Evolutionary conservation across 2,329 filamentous ascomycete genomes (phyloP), one percentile per base, ranked within the genome.

Genomic region (Cadophora sp.): DNA sequence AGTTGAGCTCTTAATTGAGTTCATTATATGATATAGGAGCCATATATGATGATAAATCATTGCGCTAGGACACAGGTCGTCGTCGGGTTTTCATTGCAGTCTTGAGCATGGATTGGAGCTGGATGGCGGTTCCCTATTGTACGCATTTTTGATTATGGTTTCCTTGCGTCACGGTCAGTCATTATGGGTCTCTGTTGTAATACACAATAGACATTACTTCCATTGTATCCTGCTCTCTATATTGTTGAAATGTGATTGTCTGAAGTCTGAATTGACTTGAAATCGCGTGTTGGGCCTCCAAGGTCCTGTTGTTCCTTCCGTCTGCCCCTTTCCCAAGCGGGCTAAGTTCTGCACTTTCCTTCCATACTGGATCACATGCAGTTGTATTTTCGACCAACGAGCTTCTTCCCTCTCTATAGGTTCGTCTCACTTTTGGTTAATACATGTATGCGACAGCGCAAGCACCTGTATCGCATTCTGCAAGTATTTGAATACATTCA

Each of bases 1-100:
- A 89, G 77, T 62, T 77, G 53, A 73, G 71, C 71, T 73, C 72
- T 68, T 76, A 75, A 69, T 64, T 65, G 65, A 69, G 59, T 61
- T 66, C 62, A 27, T 61, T 59, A 37, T 14, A 63, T 65, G 46
- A 71, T 70, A 65, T 69, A 27, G 62, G 46, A 40, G 55, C 65
- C 53, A 72, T 73, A 60, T 71, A 69, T 31, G 53, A 69, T 67
- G 65, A 68, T 73, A 69, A 64, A 69, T 67, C 69, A 70, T 71
- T 67, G 50, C 68, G 37, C 56, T 31, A 65, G 72, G 66, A 70
- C 63, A 71, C 65, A 64, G 40, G 29, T 66, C 64, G n/a, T 46
- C 40, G 48, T 61, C 66, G 50, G 24, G 53, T 64, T 60, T 72
- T 67, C 67, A 71, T 73, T 74, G 66, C 63, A 72, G 68, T 73